These are phyloP conservation scores for Crassisporium funariophilum DNA, from an alignment of 768 basidiomycete genomes.

Conservation along the genomic window DNA sequence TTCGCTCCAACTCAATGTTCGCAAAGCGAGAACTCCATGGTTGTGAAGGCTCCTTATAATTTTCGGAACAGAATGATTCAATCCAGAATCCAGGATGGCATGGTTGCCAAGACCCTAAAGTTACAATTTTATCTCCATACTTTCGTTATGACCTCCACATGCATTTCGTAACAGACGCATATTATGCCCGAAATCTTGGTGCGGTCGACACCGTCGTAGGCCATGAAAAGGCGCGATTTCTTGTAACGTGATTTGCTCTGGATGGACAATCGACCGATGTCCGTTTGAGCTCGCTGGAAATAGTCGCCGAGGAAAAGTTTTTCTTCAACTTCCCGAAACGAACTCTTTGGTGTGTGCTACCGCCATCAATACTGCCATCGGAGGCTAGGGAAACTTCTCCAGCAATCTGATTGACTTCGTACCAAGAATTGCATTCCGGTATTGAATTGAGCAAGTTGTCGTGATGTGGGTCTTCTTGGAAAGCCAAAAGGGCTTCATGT, in stretches of 20 bases:
- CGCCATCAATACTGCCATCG: neutral
- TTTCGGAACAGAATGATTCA: no score
- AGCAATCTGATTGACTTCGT: slow-evolving; percentile 10
- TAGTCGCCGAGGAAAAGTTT: slow-evolving; percentile 21
- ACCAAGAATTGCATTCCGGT: slow-evolving; percentile 24
- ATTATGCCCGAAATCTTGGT: no score
- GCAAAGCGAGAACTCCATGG: no score
- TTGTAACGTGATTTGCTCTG: neutral
- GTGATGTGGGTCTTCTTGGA: slow-evolving; percentile 24
- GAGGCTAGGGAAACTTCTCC: neutral
- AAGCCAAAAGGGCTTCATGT: slow-evolving; percentile 21
- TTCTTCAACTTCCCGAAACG: neutral
- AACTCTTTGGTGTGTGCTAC: neutral
- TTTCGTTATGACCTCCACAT: no score
- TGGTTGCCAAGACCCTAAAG: no score
- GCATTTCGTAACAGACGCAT: no score
- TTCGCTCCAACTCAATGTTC: no score
- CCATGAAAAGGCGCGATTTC: neutral
- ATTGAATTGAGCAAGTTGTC: slow-evolving; percentile 16
- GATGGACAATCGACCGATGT: neutral
- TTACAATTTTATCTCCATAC: no score
- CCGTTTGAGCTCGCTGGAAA: slow-evolving; percentile 26
- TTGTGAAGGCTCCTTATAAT: no score
- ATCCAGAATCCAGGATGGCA: no score
- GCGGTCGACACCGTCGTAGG: no score